Conservation (phyloP, 1,284 basidiomycete species). For the Somion occarium region DNA sequence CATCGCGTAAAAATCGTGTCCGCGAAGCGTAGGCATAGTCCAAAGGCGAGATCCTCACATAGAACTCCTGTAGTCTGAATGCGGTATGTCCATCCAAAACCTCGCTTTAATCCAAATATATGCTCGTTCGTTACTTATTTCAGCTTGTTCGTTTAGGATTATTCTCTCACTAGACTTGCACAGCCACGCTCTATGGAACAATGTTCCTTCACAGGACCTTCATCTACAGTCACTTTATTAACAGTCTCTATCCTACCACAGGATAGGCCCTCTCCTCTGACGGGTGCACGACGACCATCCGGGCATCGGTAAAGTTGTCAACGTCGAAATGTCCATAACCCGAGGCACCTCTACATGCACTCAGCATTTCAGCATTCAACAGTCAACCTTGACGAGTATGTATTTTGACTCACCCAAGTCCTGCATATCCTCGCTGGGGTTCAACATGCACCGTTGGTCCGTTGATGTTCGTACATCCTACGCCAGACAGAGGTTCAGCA, state of each 20-base stretch:
- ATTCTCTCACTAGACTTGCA: too few relatives aligned
- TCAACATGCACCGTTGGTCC: slow-evolving; percentile 28
- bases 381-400: background rate
- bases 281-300: slow-evolving; percentile 40
- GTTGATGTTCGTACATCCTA: slow-evolving; percentile 40
- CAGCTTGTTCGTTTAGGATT: too few relatives aligned
- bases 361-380: background rate
- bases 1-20: too few relatives aligned
- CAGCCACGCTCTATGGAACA: too few relatives aligned
- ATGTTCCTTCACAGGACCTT: too few relatives aligned
- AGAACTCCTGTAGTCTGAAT: too few relatives aligned
- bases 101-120: too few relatives aligned
- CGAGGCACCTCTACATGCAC: slow-evolving; percentile 36
- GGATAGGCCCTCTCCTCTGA: slow-evolving; percentile 19
- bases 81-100: too few relatives aligned
- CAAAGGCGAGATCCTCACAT: too few relatives aligned
- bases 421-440: slow-evolving; percentile 17
- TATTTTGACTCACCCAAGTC: slow-evolving; percentile 28
- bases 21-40: too few relatives aligned
- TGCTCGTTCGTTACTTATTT: too few relatives aligned
- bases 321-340: slow-evolving; percentile 52
- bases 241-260: slow-evolving; percentile 7
- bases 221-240: too few relatives aligned
- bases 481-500: background rate
- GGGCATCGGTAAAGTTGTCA: slow-evolving; percentile 44